Percentiles rank a stretch among this genome's conserved stretches.
Evolutionary conservation across 139 green algal genomes (phyloP).

Genomic region (Asterochloris erici): DNA sequence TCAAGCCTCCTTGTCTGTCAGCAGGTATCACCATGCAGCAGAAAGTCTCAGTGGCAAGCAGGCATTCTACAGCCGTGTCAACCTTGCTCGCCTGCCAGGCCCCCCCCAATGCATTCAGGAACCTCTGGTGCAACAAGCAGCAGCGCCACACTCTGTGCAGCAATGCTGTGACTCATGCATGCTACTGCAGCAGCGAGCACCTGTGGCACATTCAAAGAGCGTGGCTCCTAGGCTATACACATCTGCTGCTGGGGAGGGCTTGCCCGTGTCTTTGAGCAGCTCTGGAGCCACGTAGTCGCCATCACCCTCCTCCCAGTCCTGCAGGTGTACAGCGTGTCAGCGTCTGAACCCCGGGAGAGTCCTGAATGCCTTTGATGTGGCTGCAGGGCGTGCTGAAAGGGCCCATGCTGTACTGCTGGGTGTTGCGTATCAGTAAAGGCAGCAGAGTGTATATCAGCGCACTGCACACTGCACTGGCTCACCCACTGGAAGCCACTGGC

Average conservation of each 20-base stretch:
- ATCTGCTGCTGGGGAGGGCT: constrained; percentile 50
- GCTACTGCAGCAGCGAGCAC: constrained; percentile 9
- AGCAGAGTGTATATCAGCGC: background rate
- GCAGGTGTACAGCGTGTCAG: background rate
- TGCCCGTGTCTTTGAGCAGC: constrained; percentile 40
- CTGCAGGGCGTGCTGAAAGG: background rate
- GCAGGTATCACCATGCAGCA: background rate
- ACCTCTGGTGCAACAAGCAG: background rate
- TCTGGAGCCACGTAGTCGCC: constrained; percentile 78
- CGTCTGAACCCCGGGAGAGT: background rate
- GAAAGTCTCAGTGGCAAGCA: too few species aligned
- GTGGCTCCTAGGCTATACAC: constrained; percentile 62
- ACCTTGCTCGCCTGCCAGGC: background rate
- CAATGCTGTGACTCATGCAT: background rate
- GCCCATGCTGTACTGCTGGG: background rate
- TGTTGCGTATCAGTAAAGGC: background rate
- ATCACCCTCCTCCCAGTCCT: constrained; percentile 81
- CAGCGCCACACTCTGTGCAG: background rate
- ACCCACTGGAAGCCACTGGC: too few species aligned
- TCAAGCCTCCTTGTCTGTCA: background rate
- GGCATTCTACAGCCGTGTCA: background rate
- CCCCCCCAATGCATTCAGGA: background rate
- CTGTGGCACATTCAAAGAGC: constrained; percentile 58
- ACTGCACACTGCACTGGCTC: background rate
- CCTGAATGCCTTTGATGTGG: background rate